Evolutionary conservation across 108 stramenopile species (phyloP), one percentile per base, ranked within the genome.

Genomic region (Nitzschia sp.): DNA sequence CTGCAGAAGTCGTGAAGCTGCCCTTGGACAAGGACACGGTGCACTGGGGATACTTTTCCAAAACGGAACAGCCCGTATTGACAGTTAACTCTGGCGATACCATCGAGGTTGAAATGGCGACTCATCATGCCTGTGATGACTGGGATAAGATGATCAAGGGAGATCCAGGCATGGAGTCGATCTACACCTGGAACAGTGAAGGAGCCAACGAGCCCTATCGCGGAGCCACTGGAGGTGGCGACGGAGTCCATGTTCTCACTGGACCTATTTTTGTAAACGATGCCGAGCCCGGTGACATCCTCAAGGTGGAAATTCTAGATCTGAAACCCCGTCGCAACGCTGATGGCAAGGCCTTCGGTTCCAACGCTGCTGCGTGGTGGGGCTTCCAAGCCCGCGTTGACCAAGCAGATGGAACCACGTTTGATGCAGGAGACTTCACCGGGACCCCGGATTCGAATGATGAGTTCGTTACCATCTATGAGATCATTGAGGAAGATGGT

Each of bases 61-160:
- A 79, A 41, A 41, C 29, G 2, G 23, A 50, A 17, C 36, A 38
- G 15, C 72, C 78, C 0, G 61, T 73, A 5, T 22, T 79, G 4
- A 74, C 68, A 0, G 54, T 79, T 0, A 45, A 36, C 2, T 73
- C 71, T 13, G 78, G 78, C 15, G 45, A 45, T 21, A 27, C 27
- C 22, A 68, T 79, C n/a, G 53, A 28, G 16, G 78, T 79, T 19
- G 78, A 79, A 59, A 79, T 79, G 78, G 78, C 78, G 0, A 79
- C 78, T 3, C 78, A 79, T 25, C 78, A 79, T 60, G 78, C 73
- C 19, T 79, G 78, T 56, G 78, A 79, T 66, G 72, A 74, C 57
- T 79, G 69, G 68, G 78, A 79, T 30, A 46, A 57, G 21, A 79
- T 79, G 78, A 79, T 79, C 60, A 58, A 66, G 36, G 78, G 78